Evolutionary conservation across 1,284 basidiomycete species (phyloP).

Genomic region (Violaceomyces palustris): DNA sequence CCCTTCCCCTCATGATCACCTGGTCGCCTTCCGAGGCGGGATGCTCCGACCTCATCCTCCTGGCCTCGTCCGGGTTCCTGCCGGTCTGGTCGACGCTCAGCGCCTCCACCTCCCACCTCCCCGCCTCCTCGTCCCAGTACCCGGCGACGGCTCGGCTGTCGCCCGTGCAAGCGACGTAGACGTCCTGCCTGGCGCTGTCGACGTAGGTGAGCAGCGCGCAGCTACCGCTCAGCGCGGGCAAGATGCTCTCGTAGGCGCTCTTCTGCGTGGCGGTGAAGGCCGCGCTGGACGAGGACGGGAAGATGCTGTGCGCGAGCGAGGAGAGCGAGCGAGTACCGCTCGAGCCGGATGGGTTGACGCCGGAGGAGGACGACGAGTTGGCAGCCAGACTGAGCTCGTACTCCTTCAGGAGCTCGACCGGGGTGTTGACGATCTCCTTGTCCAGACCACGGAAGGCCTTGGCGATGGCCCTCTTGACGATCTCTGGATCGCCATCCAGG

Average conservation of each 20-base stretch:
- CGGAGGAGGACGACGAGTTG: constrained; percentile 53
- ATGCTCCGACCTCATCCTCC: constrained; percentile 77
- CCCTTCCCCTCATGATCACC: constrained; percentile 68
- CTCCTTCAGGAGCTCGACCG: constrained; percentile 65
- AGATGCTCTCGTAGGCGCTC: constrained; percentile 46
- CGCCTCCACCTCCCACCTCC: constrained; percentile 79
- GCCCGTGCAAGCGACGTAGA: constrained; percentile 71
- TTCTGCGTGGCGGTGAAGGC: constrained; percentile 44
- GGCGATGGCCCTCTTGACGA: constrained; percentile 68
- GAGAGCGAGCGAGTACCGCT: constrained; percentile 34
- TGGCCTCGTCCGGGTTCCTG: constrained; percentile 75
- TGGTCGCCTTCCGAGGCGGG: constrained; percentile 66
- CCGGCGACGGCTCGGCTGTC: constrained; percentile 95
- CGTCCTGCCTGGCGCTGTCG: constrained; percentile 45
- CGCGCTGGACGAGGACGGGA: constrained; percentile 34
- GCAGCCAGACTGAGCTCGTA: constrained; percentile 50
- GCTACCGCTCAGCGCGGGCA: constrained; percentile 45
- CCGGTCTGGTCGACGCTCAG: constrained; percentile 94
- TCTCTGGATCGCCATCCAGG: constrained; percentile 61
- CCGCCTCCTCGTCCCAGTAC: constrained; percentile 61
- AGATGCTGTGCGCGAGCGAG: constrained; percentile 46
- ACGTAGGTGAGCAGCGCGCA: constrained; percentile 51
- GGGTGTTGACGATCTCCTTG: constrained; percentile 68
- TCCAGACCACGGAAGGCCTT: constrained; percentile 74
- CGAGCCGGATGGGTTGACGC: constrained; percentile 16